These are phyloP conservation scores for Rugonectria rugulosa DNA, from an alignment of 2,329 filamentous ascomycete genomes.

Conservation along the genomic window DNA sequence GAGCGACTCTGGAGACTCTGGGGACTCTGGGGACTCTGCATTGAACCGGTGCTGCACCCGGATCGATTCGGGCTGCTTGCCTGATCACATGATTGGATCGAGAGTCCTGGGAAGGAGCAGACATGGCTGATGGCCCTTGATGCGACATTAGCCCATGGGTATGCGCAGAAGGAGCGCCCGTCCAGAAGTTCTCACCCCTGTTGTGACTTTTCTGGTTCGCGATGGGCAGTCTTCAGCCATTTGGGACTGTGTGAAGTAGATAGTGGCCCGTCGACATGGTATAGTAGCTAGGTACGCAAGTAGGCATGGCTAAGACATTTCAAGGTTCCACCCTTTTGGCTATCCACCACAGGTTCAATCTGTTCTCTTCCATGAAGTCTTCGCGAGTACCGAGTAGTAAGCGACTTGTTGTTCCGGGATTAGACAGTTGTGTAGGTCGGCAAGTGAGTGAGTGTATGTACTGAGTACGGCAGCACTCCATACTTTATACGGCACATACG, in stretches of 20 bases:
- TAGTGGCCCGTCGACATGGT: no score
- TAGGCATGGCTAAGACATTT: background rate
- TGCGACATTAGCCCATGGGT: constrained; percentile 9
- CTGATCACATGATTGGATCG: constrained; percentile 38
- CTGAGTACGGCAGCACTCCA: no score
- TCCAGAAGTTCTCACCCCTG: background rate
- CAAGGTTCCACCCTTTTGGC: constrained; percentile 8
- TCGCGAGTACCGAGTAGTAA: no score
- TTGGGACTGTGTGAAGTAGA: background rate
- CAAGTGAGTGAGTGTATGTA: no score
- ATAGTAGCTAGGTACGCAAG: no score
- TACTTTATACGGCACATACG: no score
- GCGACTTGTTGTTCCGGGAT: no score
- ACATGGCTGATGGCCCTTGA: constrained; percentile 30
- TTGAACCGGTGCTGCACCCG: constrained; percentile 21
- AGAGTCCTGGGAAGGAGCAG: constrained; percentile 23
- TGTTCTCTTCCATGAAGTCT: no score
- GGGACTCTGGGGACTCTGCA: constrained; percentile 24
- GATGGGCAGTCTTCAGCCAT: background rate
- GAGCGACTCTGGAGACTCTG: no score
- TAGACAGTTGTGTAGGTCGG: background rate
- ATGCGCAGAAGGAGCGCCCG: constrained; percentile 10
- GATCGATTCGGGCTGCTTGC: constrained; percentile 22
- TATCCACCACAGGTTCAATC: background rate
- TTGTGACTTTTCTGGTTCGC: background rate